Evolutionary conservation across 495 filamentous ascomycete species (phyloP), one percentile per base, ranked within the genome.

Genomic region (Penicillium goetzii): DNA sequence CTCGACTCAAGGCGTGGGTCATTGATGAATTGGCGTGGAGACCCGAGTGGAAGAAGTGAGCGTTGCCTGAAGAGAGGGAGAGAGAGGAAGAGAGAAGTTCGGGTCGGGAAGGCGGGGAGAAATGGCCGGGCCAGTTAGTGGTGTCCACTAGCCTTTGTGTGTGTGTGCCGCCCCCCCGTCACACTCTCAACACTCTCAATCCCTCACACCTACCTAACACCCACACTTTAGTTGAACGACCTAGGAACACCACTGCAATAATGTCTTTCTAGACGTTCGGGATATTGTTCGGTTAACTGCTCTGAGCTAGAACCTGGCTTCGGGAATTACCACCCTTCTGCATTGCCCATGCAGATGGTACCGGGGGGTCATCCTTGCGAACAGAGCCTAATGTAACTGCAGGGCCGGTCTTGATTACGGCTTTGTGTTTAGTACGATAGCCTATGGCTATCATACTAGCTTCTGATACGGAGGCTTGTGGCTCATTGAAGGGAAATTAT

Each of bases 101-200:
- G 68, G 70, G 65, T 60, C 64, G 68, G 52, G 71, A 73, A 72
- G 70, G 70, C 69, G 69, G 72, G 66, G 72, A 72, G 72, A 62
- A 64, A 62, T 51, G 60, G 49, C 53, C 62, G 30, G 64, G 55
- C 52, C 53, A 40, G 53, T 34, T 9, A 56, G 41, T 40, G 12
- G 36, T 38, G 51, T 60, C 56, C 56, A 59, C 57, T 66, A 60
- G 61, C 54, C 51, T 69, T 67, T 69, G 70, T 73, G 68, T 67
- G 49, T 54, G 61, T 8, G 30, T 32, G 30, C 30, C 30, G 30
- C 30, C 15, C 28, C 56, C 36, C 25, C 56, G 12, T 58, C n/a
- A 58, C n/a, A 58, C 30, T 62, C 30, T 62, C 47, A 43, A 41
- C 23, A 11, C 28, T 36, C 30, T 9, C 34, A 10, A 19, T 21